Evolutionary conservation across 2,329 filamentous ascomycete genomes (phyloP), one percentile per base, ranked within the genome.

Genomic region (Neoarthrinium moseri): DNA sequence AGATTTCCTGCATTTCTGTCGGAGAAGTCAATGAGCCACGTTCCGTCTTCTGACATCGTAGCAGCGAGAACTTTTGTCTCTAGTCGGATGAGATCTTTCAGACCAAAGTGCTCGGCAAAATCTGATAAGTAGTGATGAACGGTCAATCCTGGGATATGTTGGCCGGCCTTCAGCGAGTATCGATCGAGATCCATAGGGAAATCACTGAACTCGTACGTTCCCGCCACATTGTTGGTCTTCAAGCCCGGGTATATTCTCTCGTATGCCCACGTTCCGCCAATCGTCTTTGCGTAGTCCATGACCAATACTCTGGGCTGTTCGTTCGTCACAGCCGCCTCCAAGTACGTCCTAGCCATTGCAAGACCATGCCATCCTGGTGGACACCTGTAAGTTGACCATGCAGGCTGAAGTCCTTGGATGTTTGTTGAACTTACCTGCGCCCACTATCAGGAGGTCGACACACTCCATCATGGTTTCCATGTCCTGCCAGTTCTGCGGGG

Each of bases 141-240:
- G 5, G 70, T 67, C 7, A 58, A 50, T 1, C 74, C 77, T 1
- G 76, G 68, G 7, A 80, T 75, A 50, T 77, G 70, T 51, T 77
- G 56, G 3, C 69, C 69, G 0, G 65, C 59, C 35, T 70, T 59
- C 21, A 80, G 63, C 1, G 69, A 70, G 53, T 78, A 84, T 0
- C 66, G 72, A 3, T 67, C 67, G 22, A 65, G 61, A 7, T 65
- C 59, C 80, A 86, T 82, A 5, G 81, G 80, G 47, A 82, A 84
- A 51, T 86, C 83, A 6, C 74, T 75, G 51, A 74, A 85, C 56
- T 86, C 83, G 54, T 83, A 84, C 1, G 76, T 77, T 17, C 82
- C 82, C 6, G 77, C 59, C 58, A 84, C 70, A 52, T 86, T 86
- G 63, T 87, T 87, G 3, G 80, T 77, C 48, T 79, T 80, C 35